Evolutionary conservation across 2,329 filamentous ascomycete species (phyloP).

Genomic region (Xylariaceae sp.): DNA sequence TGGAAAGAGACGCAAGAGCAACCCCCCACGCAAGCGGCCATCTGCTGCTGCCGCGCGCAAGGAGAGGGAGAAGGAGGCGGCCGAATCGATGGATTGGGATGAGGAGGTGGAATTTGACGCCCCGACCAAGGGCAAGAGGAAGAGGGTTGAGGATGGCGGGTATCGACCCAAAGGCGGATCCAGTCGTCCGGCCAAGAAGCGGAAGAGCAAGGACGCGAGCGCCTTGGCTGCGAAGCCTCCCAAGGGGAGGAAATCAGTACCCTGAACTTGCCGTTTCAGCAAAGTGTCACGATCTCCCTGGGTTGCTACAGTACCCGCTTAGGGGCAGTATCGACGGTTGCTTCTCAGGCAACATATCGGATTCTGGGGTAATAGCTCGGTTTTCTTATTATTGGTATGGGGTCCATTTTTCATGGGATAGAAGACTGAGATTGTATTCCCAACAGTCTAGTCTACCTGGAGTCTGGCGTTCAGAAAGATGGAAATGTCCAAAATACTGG

Average conservation of each 20-base stretch:
- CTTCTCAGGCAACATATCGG: too few species aligned
- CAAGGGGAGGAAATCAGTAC: constrained; percentile 21
- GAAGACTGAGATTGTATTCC: constrained; percentile 6
- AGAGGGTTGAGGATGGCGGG: constrained; percentile 52
- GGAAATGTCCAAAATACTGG: constrained; percentile 16
- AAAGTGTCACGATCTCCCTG: too few species aligned
- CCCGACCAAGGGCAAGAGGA: constrained; percentile 47
- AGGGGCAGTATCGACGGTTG: too few species aligned
- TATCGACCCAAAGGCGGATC: constrained; percentile 55
- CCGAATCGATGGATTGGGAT: constrained; percentile 36
- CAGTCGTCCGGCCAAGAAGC: constrained; percentile 51
- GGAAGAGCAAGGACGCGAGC: constrained; percentile 44
- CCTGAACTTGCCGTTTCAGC: too few species aligned
- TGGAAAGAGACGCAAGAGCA: constrained; percentile 31
- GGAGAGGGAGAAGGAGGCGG: constrained; percentile 31
- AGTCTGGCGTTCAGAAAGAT: constrained; percentile 10
- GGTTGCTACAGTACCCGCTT: too few species aligned
- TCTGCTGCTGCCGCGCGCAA: constrained; percentile 31
- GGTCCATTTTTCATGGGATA: too few species aligned
- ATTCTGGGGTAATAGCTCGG: too few species aligned
- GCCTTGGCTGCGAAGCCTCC: constrained; percentile 15
- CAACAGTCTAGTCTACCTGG: constrained; percentile 4
- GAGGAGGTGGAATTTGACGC: constrained; percentile 32
- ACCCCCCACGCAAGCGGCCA: constrained; percentile 35
- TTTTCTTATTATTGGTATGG: too few species aligned